Percentiles rank a stretch among this genome's conserved stretches.
Evolutionary conservation across 768 basidiomycete species (phyloP).

Genomic region (Phanerodontia chrysosporium): DNA sequence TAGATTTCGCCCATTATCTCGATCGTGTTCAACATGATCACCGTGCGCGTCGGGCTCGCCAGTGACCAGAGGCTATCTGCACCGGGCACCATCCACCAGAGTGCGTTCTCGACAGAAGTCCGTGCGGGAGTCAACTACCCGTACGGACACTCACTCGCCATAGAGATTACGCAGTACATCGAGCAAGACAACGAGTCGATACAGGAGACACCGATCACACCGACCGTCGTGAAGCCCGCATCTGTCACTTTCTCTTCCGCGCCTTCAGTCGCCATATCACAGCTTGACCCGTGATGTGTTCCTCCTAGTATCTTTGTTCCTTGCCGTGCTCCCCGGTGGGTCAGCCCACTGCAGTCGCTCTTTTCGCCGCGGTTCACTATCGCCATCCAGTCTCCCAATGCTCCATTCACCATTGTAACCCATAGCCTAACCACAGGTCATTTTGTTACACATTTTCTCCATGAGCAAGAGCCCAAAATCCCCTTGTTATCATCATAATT

Average conservation of each 20-base stretch:
- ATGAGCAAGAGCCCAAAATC: too few species aligned
- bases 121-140: neutral
- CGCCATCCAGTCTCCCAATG: too few species aligned
- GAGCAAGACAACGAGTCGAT: conserved; percentile 14
- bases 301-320: neutral
- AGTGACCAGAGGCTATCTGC: conserved; percentile 5
- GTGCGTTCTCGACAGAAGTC: conserved; percentile 11
- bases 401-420: neutral
- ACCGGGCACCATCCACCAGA: conserved; percentile 6
- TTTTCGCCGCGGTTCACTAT: neutral
- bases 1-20: conserved; percentile 36
- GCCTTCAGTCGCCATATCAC: neutral
- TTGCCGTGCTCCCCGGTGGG: neutral
- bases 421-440: too few species aligned
- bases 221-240: neutral
- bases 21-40: conserved; percentile 41
- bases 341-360: neutral
- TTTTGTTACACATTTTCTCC: neutral
- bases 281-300: neutral
- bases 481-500: too few species aligned
- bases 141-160: conserved; percentile 11
- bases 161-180: conserved; percentile 19
- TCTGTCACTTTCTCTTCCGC: neutral
- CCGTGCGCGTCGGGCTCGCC: conserved; percentile 30
- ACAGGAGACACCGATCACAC: neutral